Evolutionary conservation across 495 filamentous ascomycete genomes (phyloP), one percentile per base, ranked within the genome.

Genomic region (Jackrogersella multiformis): DNA sequence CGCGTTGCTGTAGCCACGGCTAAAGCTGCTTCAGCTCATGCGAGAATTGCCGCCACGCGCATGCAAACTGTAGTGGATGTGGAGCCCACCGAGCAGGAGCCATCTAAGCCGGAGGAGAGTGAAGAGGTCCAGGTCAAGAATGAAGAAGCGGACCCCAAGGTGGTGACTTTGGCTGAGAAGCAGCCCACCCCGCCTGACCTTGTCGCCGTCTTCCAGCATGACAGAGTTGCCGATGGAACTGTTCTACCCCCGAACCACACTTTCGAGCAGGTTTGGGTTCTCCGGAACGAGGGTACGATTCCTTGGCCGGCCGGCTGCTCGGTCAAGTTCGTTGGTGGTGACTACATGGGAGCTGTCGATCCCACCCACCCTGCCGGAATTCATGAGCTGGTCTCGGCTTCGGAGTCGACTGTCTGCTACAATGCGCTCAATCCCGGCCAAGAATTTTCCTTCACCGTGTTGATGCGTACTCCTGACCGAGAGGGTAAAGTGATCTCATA

Each of bases 341-440:
- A 98, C 73, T 89, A 90, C 74, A 98, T 99, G 96, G 91, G 93
- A 69, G 88, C 93, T 62, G 82, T 96, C 49, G 91, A 96, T 73
- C 81, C 89, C 21, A 84, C 79, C 52, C 92, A 92, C 76, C 91
- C 92, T 6, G 88, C 88, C 2, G 90, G 89, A 64, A 86, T 90
- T 16, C 80, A 83, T 8, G 88, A 92, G 46, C 86, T 96, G 56
- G 84, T 86, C 28, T 84, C 83, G 36, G 90, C 90, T 38, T 90
- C 89, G 72, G 88, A 93, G 78, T 96, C 91, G 74, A 94, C 94
- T 71, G 85, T 88, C 59, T 86, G 92, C 72, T 84, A 87, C 48
- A 78, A 82, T n/a, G 77, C 87, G 15, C 79, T 97, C 49, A 81
- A 83, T 44, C 85, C 88, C 26, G 93, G 92, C 13, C 85, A 95